These are phyloP conservation scores for Apiotrichum gamsii DNA, from an alignment of 1,284 basidiomycete species.

Conservation along the genomic window DNA sequence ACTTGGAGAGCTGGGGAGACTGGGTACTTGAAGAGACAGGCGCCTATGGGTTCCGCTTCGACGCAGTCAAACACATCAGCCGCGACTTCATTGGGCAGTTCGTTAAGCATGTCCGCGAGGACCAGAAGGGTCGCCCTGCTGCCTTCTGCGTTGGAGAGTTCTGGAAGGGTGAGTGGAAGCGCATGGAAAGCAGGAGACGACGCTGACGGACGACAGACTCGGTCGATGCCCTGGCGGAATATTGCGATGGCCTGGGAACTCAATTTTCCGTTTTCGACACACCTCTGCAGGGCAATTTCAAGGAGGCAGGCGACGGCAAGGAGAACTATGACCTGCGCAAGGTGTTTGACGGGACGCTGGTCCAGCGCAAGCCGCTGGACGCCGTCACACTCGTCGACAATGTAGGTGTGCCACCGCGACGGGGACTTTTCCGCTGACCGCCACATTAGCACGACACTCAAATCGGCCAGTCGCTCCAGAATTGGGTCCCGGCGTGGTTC, in stretches of 20 bases:
- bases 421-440: too few relatives aligned
- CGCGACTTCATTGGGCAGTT: conserved; percentile 53
- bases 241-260: conserved; percentile 48
- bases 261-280: conserved; percentile 57
- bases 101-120: conserved; percentile 52
- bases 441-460: conserved; percentile 50
- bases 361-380: conserved; percentile 54
- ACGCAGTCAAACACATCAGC: conserved; percentile 67
- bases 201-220: conserved; percentile 33
- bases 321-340: conserved; percentile 52
- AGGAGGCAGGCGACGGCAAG: conserved; percentile 51
- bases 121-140: conserved; percentile 36
- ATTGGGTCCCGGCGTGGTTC: conserved; percentile 53
- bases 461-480: conserved; percentile 53
- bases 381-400: conserved; percentile 57
- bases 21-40: conserved; percentile 67
- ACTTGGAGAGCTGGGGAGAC: conserved; percentile 51
- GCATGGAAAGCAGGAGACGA: too few relatives aligned
- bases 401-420: conserved; percentile 14
- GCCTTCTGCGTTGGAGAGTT: conserved; percentile 55
- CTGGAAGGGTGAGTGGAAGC: conserved; percentile 47
- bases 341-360: conserved; percentile 55
- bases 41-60: conserved; percentile 73
- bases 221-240: conserved; percentile 33
- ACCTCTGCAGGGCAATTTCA: conserved; percentile 50